Evolutionary conservation across 805 yeast species (phyloP).

Genomic region (Ogataea glucozyma): DNA sequence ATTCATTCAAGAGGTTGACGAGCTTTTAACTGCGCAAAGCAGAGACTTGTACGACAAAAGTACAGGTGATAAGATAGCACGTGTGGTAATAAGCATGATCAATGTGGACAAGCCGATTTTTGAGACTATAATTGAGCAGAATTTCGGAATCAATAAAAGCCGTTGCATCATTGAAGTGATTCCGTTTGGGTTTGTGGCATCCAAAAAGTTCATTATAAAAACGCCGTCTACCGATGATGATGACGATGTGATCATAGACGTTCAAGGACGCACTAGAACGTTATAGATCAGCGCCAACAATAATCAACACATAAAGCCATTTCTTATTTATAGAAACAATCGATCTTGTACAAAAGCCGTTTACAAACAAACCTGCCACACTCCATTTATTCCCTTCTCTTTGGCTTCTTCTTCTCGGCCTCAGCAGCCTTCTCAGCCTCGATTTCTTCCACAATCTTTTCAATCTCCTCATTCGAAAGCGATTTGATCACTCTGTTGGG

Average conservation of each 20-base stretch:
- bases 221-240: constrained; percentile 25
- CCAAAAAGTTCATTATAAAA: constrained; percentile 27
- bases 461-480: constrained; percentile 71
- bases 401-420: constrained; percentile 68
- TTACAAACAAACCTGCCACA: too few relatives aligned
- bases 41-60: constrained; percentile 31
- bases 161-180: constrained; percentile 29
- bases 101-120: constrained; percentile 21
- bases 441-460: constrained; percentile 71
- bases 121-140: constrained; percentile 28
- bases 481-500: constrained; percentile 62
- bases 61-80: constrained; percentile 27
- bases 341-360: constrained; percentile 1
- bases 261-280: constrained; percentile 32
- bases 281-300: not conserved
- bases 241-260: constrained; percentile 28
- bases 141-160: constrained; percentile 27
- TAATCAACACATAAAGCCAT: not conserved
- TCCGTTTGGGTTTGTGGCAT: constrained; percentile 23
- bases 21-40: constrained; percentile 31
- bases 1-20: constrained; percentile 25
- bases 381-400: constrained; percentile 25
- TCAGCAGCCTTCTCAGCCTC: constrained; percentile 87
- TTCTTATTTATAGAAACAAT: constrained; percentile 1
- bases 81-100: constrained; percentile 26